phyloP scores from a whole-genome alignment of 805 yeast genomes.

The Ogataea chonburiensis region DNA sequence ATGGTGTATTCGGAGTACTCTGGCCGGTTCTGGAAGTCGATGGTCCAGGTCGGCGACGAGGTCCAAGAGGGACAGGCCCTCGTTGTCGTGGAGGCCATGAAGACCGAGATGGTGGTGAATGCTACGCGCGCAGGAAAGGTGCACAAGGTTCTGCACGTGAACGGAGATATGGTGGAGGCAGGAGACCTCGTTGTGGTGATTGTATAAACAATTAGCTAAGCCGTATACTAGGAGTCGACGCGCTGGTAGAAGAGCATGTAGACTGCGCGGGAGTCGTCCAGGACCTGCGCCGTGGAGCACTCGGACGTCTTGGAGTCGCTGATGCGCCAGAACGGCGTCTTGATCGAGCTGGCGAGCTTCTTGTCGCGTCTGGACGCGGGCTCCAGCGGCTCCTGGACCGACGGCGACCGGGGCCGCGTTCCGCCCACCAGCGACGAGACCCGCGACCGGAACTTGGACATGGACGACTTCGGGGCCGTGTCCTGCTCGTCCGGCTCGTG shows the following conservation, averaged over 20 bases:
- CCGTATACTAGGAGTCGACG: conserved; percentile 29
- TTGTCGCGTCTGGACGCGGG: conserved; percentile 30
- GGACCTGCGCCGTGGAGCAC: conserved; percentile 52
- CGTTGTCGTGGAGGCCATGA: conserved; percentile 95
- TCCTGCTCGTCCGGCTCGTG: conserved; percentile 2
- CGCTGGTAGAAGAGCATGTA: conserved; percentile 84
- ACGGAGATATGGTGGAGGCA: conserved; percentile 96
- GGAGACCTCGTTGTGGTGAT: conserved; percentile 92
- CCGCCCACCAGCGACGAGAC: conserved; percentile 25
- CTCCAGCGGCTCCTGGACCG: conserved; percentile 8
- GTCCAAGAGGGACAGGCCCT: conserved; percentile 77
- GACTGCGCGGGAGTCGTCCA: conserved; percentile 70
- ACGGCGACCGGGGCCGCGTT: conserved; percentile 14
- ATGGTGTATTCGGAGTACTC: conserved; percentile 90
- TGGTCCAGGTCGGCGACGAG: conserved; percentile 73
- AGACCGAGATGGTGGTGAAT: conserved; percentile 90
- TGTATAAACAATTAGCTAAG: neutral
- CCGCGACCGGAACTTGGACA: conserved; percentile 22
- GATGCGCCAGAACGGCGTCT: conserved; percentile 78
- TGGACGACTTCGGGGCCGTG: conserved; percentile 14
- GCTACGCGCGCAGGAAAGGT: conserved; percentile 75
- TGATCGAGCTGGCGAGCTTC: conserved; percentile 53
- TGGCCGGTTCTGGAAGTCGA: conserved; percentile 96
- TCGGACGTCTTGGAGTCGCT: conserved; percentile 76
- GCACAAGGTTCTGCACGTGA: conserved; percentile 66